phyloP scores from a whole-genome alignment of 768 basidiomycete species.

The Psilocybe tampanensis region DNA sequence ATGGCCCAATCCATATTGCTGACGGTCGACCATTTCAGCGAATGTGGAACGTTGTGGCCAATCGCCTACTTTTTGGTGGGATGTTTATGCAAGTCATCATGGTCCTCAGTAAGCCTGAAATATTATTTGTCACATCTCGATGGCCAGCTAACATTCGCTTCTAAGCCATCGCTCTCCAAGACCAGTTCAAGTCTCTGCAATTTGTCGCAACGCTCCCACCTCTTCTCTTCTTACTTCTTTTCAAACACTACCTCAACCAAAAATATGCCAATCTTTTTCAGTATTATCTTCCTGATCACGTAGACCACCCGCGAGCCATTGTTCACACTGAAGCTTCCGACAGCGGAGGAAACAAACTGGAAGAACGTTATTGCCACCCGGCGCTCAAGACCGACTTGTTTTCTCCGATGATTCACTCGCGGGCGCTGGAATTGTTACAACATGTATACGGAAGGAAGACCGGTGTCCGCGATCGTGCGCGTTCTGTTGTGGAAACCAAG shows the following conservation, averaged over 20 bases:
- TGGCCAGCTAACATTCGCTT: background rate
- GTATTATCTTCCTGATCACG: conserved; percentile 70
- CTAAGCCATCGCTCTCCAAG: conserved; percentile 71
- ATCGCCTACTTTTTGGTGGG: conserved; percentile 66
- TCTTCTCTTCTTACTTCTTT: conserved; percentile 60
- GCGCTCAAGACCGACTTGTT: conserved; percentile 72
- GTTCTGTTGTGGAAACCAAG: background rate
- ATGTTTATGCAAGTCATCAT: conserved; percentile 78
- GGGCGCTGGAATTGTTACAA: conserved; percentile 31
- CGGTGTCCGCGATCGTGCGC: background rate
- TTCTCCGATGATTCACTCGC: conserved; percentile 69
- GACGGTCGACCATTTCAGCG: conserved; percentile 40
- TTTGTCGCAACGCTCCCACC: conserved; percentile 76
- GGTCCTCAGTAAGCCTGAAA: conserved; percentile 63
- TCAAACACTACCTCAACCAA: conserved; percentile 72
- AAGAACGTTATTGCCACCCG: conserved; percentile 84
- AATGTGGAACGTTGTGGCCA: conserved; percentile 79
- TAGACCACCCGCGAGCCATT: conserved; percentile 61
- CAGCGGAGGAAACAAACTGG: conserved; percentile 58
- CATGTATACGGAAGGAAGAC: background rate
- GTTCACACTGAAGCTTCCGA: conserved; percentile 67
- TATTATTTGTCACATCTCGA: background rate
- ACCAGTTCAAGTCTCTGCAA: conserved; percentile 56
- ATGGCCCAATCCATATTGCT: background rate
- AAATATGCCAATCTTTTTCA: conserved; percentile 63